Evolutionary conservation across 192 early-diverging fungal species (phyloP), one percentile per base, ranked within the genome.

Genomic region (Spinellus fusiger): DNA sequence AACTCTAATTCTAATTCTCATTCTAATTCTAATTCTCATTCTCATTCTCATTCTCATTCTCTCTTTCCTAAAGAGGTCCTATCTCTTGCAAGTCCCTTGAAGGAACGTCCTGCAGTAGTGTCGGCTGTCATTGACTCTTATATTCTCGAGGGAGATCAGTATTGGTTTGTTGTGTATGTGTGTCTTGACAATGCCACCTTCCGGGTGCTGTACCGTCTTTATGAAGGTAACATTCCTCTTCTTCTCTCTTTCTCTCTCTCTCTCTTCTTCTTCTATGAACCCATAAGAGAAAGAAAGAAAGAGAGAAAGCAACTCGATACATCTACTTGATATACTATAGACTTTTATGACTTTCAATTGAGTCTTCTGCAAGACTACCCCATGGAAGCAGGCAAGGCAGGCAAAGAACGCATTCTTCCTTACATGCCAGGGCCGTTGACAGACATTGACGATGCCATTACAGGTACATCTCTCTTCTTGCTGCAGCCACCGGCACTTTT

Each of bases 341-440:
- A 91, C 69, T 87, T 91, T 74, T 85, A 88, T 63, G 77, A 80
- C 64, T 87, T 88, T 66, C 89, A 89, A 64, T 87, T 85, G 62
- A 76, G 77, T 53, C 74, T 91, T 16, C 60, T 84, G 38, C 77
- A 88, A 32, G 66, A 77, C 40, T 91, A 86, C 69, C 87, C 84
- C 8, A 75, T 72, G 10, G 85, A 87, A 63, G 82, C 85, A 26
- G 84, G 84, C 22, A 69, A 78, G 50, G 73, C 59, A 5, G 79
- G 73, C 23, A 67, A 77, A 22, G 66, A 80, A 54, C 59, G 84
- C 15, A 86, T 79, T 54, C 60, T 88, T 52, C 73, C 85, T 57
- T 85, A 82, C 65, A 82, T 86, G 83, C 84, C 85, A 54, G 77
- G 84, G 29, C 76, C 88, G 52, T 63, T 84, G 35, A 62, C 79